phyloP scores from a whole-genome alignment of 164 flowering plant genomes.

The Stephania cephalantha region DNA sequence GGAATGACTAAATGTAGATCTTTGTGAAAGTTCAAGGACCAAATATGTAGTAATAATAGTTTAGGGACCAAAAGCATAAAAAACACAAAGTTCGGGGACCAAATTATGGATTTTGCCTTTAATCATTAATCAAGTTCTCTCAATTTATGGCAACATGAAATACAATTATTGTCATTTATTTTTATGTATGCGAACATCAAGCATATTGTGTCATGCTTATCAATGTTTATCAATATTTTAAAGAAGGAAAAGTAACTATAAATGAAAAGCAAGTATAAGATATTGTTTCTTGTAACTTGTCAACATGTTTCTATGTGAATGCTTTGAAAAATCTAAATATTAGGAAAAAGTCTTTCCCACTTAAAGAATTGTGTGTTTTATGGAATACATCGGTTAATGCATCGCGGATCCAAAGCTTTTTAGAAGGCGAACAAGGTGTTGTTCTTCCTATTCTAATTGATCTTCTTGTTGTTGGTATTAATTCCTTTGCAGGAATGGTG shows the following conservation, averaged over 20 bases:
- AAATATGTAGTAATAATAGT: too few relatives aligned
- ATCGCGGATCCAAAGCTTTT: neutral
- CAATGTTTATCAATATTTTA: neutral
- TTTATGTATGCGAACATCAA: too few relatives aligned
- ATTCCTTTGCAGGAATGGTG: constrained; percentile 3
- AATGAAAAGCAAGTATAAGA: neutral
- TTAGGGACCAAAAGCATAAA: too few relatives aligned
- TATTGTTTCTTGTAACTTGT: neutral
- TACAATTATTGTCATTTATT: neutral
- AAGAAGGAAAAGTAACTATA: neutral
- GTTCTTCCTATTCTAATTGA: neutral
- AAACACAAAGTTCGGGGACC: too few relatives aligned
- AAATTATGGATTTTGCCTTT: too few relatives aligned
- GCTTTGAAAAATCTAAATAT: too few relatives aligned
- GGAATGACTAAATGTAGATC: too few relatives aligned
- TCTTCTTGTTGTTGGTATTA: neutral
- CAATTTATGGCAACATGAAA: neutral
- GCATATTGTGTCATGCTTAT: too few relatives aligned
- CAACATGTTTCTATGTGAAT: too few relatives aligned
- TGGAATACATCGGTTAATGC: neutral
- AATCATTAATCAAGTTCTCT: neutral
- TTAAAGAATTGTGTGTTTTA: neutral
- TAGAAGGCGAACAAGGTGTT: neutral
- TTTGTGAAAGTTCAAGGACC: too few relatives aligned
- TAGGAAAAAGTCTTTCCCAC: neutral